Conservation (phyloP, 352 stramenopile species). For the Phytopythium helicoides region DNA sequence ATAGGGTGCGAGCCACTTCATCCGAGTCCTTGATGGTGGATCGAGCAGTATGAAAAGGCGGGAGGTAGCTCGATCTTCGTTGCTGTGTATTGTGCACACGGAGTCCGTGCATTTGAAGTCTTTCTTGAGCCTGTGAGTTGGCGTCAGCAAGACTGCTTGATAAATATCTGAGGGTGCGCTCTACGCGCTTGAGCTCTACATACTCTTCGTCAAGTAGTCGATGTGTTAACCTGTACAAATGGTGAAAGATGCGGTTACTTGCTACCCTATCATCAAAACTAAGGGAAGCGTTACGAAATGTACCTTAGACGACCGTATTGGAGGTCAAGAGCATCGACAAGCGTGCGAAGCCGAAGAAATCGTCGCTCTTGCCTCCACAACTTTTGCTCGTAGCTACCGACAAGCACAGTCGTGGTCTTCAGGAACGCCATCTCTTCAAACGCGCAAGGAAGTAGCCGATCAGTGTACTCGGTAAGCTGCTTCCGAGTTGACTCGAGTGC, state of each 20-base stretch:
- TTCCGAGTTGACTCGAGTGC: constrained; percentile 21
- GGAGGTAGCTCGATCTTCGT: not conserved
- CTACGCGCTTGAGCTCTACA: constrained; percentile 18
- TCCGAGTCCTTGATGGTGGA: constrained; percentile 4
- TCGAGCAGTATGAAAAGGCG: not conserved
- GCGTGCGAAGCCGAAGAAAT: constrained; percentile 24
- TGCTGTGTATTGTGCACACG: constrained; percentile 1
- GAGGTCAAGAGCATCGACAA: constrained; percentile 33
- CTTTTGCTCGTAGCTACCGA: constrained; percentile 48
- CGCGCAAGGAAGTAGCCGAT: constrained; percentile 11
- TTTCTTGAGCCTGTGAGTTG: constrained; percentile 10
- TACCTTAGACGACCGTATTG: constrained; percentile 39
- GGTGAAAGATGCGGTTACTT: too few relatives aligned
- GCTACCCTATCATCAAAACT: too few relatives aligned
- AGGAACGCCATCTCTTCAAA: constrained; percentile 39
- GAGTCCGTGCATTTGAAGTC: constrained; percentile 8
- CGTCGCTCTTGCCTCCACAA: constrained; percentile 41
- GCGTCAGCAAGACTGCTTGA: constrained; percentile 1
- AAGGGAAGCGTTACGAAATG: too few relatives aligned
- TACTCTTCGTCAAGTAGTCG: constrained; percentile 28
- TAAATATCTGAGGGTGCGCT: constrained; percentile 15
- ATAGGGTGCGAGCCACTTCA: constrained; percentile 5
- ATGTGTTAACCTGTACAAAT: constrained; percentile 22
- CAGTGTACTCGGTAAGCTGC: constrained; percentile 19
- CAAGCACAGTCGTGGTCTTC: constrained; percentile 32